Base-by-base conservation (phyloP, 805 yeast species). In the Sungouiozyma intestinalis region DNA sequence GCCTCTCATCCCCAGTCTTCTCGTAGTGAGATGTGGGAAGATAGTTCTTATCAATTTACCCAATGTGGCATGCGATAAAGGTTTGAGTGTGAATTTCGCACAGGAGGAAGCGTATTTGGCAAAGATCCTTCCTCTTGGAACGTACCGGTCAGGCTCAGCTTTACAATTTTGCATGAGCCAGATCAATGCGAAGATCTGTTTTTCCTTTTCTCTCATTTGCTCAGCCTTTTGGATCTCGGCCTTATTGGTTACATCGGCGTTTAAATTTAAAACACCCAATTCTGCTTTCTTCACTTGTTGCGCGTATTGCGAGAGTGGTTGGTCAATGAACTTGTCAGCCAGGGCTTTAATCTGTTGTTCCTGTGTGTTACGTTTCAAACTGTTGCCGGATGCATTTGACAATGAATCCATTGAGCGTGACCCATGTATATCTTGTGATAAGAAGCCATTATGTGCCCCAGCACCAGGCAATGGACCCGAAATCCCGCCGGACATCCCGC, bases 1-100 rank as follows among this genome's bases (percentile, higher is more conserved):
- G 2, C 88, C 88, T 39, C 94, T 69, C 58, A 79, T 76, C 2
- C 96, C 96, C 41, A 86, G 66, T 41, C 96, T 70, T 48, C 94
- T 72, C 0, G 92, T 82, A 24, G 78, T 76, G 46, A 85, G 66
- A 42, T 68, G 66, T 0, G 94, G 92, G 51, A 73, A 81, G 3
- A 76, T 61, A 3, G 79, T 65, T 44, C 79, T 68, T 16, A 84
- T 85, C 35, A 81, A 64, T 53, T 81, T 83, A 3, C 94, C 95
- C 53, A 85, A 74, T 2, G 84, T 76, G 1, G 94, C 90, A 21
- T 85, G 87, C 32, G 81, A 74, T 42, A 83, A 63, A 1, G 95
- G 69, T 42, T 73, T 72, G 34, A 82, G 53, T 5, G 68, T 69
- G 52, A 68, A 64, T 24, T 71, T 73, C 7, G 74, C 72, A 55